phyloP scores from a whole-genome alignment of 441 rosid genomes.

The Adansonia madagascariensis region DNA sequence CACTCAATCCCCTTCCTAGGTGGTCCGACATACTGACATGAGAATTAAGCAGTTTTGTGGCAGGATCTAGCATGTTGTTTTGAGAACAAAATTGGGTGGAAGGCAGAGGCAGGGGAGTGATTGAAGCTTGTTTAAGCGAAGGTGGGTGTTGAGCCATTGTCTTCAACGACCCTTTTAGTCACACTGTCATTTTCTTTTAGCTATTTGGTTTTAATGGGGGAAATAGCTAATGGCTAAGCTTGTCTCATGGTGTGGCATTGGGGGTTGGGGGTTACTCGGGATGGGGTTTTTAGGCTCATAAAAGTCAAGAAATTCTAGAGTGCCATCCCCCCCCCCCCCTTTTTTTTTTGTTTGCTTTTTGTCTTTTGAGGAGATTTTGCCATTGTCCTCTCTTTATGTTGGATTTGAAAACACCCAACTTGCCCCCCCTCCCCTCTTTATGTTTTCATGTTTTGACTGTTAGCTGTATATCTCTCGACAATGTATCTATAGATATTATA shows the following conservation, averaged over 20 bases:
- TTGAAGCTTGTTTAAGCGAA: conserved; percentile 20
- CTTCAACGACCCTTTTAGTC: conserved; percentile 27
- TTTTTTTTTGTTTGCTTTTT: conserved; percentile 12
- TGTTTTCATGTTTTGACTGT: conserved; percentile 5
- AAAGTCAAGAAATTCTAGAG: conserved; percentile 56
- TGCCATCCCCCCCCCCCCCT: neutral
- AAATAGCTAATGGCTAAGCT: neutral
- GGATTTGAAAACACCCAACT: neutral
- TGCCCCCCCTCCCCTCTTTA: neutral
- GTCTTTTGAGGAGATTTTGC: conserved; percentile 29
- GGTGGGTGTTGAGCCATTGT: conserved; percentile 32
- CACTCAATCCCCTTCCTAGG: neutral
- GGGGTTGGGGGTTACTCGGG: neutral
- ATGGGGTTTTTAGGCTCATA: neutral
- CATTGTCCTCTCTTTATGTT: conserved; percentile 24
- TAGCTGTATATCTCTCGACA: neutral
- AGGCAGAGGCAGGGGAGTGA: conserved; percentile 10
- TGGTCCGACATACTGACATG: conserved; percentile 34
- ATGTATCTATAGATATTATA: neutral
- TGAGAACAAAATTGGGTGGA: neutral
- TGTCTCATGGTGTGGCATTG: neutral
- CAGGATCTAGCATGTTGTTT: conserved; percentile 50
- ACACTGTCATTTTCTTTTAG: conserved; percentile 27
- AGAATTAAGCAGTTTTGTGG: conserved; percentile 15
- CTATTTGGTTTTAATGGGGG: neutral